Conservation (phyloP, 2,329 filamentous ascomycete genomes). For the Aspergillus fijiensis region DNA sequence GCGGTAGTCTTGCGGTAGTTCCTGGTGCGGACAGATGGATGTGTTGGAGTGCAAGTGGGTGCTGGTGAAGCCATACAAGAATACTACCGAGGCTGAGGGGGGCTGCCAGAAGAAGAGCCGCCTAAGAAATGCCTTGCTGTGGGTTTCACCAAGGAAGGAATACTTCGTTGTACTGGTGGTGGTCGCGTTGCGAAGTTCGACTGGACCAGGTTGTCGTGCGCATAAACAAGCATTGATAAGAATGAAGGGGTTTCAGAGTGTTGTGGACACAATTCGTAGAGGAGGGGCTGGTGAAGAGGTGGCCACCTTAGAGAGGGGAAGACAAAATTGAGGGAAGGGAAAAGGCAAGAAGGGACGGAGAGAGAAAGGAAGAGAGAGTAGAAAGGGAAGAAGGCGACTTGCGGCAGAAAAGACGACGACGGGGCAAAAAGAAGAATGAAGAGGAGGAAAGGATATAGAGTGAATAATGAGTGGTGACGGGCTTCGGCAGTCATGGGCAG, state of each 20-base stretch:
- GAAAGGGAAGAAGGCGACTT: conserved; percentile 1
- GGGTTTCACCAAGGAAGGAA: neutral
- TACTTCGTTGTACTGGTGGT: neutral
- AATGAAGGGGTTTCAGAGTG: neutral
- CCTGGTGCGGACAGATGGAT: conserved; percentile 11
- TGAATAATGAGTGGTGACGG: neutral
- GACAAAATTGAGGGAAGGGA: neutral
- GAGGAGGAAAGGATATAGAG: neutral
- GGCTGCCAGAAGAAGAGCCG: neutral
- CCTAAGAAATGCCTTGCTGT: neutral
- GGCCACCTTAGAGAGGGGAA: neutral
- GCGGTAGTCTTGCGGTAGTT: conserved; percentile 10
- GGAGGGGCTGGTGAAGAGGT: neutral
- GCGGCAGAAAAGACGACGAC: neutral
- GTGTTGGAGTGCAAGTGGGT: conserved; percentile 3
- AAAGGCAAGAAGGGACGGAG: neutral
- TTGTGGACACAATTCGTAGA: conserved; percentile 2
- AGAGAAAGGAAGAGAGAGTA: neutral
- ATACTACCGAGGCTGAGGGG: neutral
- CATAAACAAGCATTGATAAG: neutral
- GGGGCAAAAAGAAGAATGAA: neutral
- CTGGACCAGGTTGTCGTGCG: neutral
- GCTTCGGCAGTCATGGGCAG: neutral
- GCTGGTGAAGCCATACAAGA: conserved; percentile 17
- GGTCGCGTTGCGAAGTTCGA: neutral